A percentile compares a stretch with the other conserved stretches of the same genome.
Conservation (phyloP, 2,329 filamentous ascomycete species). For the Aspergillus niger region DNA sequence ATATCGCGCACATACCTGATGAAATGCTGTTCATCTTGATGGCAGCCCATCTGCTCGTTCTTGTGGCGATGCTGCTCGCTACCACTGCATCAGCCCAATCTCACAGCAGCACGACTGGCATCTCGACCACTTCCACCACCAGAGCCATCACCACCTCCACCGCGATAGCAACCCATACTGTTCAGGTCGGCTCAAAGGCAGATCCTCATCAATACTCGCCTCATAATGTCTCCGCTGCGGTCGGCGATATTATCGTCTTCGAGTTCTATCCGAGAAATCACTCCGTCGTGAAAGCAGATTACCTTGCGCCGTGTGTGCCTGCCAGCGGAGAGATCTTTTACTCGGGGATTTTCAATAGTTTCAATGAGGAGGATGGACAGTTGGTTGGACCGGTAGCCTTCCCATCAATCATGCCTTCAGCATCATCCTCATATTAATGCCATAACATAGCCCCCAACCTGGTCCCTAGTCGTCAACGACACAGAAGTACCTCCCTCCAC, state of each 20-base stretch:
- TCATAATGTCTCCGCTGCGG: slow-evolving; percentile 29
- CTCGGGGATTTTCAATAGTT: slow-evolving; percentile 47
- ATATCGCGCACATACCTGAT: not conserved
- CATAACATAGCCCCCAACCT: slow-evolving; percentile 37
- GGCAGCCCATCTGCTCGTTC: not conserved
- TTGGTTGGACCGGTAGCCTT: slow-evolving; percentile 35
- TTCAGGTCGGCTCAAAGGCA: slow-evolving; percentile 36
- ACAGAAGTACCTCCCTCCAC: slow-evolving; percentile 47
- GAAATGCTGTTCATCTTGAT: not conserved
- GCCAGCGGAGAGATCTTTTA: slow-evolving; percentile 38
- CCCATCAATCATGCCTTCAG: too few species aligned
- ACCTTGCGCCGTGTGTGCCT: slow-evolving; percentile 63
- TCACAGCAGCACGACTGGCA: not conserved
- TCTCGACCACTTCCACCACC: slow-evolving; percentile 3
- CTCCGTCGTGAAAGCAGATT: slow-evolving; percentile 64
- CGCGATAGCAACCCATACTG: slow-evolving; percentile 31
- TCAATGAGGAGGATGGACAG: slow-evolving; percentile 49
- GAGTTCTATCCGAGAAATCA: slow-evolving; percentile 65
- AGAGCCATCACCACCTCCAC: slow-evolving; percentile 18
- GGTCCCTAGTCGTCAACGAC: slow-evolving; percentile 56
- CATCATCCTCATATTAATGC: not conserved
- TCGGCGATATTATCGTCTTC: slow-evolving; percentile 51
- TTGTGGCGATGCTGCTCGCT: not conserved
- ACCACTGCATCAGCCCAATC: not conserved
- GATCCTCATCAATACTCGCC: slow-evolving; percentile 38